Percentiles rank a stretch among this genome's conserved stretches.
Conservation (phyloP, 306 rosid species). For the Ormosia emarginata region DNA sequence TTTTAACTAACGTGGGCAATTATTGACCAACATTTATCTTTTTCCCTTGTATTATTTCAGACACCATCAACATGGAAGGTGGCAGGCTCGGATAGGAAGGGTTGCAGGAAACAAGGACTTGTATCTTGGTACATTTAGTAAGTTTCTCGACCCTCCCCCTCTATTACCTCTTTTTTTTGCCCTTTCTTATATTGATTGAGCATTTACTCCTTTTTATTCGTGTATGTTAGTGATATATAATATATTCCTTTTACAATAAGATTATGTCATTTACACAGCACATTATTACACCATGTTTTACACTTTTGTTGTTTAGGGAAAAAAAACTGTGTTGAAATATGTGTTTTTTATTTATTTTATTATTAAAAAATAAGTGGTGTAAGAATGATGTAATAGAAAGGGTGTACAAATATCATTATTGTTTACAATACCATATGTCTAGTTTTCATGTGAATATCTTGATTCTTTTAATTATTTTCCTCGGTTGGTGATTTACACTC, state of each 20-base stretch:
- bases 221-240: not conserved
- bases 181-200: not conserved
- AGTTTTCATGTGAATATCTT: not conserved
- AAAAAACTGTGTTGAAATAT: no score
- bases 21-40: constrained; percentile 32
- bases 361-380: no score
- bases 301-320: no score
- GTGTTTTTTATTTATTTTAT: no score
- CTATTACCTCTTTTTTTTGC: constrained; percentile 1
- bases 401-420: no score
- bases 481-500: not conserved
- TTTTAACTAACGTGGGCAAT: constrained; percentile 40
- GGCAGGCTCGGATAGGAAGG: constrained; percentile 99
- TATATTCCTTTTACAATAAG: not conserved
- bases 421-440: not conserved
- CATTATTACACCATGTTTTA: no score
- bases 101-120: constrained; percentile 98
- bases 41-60: constrained; percentile 40
- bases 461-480: not conserved
- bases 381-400: no score
- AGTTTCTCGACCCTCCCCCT: constrained; percentile 27
- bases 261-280: no score
- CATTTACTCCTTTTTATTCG: not conserved
- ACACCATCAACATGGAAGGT: constrained; percentile 99
- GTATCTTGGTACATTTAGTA: constrained; percentile 98